Evolutionary conservation across 257 asterid species (phyloP).

Genomic region (Capsicum chinense): DNA sequence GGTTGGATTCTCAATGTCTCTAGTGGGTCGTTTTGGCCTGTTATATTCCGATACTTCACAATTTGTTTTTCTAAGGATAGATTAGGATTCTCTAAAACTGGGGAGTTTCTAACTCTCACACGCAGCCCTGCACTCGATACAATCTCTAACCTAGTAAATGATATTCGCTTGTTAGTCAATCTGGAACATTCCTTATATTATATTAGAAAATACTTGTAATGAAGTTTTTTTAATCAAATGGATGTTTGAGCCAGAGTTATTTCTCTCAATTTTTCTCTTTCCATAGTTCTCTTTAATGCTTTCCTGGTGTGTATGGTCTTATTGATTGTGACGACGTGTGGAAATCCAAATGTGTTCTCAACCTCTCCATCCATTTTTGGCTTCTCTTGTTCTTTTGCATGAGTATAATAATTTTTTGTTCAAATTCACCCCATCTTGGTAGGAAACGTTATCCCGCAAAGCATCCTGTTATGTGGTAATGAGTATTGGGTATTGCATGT

Average conservation of each 20-base stretch:
- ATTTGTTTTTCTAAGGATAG: neutral
- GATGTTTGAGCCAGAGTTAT: neutral
- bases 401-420: neutral
- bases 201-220: neutral
- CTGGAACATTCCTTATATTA: neutral
- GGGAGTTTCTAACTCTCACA: neutral
- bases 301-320: neutral
- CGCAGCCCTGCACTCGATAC: neutral
- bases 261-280: neutral
- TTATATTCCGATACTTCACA: neutral
- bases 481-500: neutral
- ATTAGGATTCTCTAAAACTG: neutral
- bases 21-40: neutral
- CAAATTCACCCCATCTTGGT: conserved; percentile 6
- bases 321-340: neutral
- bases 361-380: neutral
- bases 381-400: neutral
- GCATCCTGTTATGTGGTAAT: neutral
- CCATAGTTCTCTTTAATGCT: neutral
- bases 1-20: neutral
- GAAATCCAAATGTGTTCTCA: neutral
- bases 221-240: neutral
- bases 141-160: neutral
- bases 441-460: neutral
- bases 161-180: neutral